Percentiles rank a stretch among this genome's conserved stretches.
Evolutionary conservation across 106 monocot species (phyloP).

Genomic region (Xerophyta viscosa): DNA sequence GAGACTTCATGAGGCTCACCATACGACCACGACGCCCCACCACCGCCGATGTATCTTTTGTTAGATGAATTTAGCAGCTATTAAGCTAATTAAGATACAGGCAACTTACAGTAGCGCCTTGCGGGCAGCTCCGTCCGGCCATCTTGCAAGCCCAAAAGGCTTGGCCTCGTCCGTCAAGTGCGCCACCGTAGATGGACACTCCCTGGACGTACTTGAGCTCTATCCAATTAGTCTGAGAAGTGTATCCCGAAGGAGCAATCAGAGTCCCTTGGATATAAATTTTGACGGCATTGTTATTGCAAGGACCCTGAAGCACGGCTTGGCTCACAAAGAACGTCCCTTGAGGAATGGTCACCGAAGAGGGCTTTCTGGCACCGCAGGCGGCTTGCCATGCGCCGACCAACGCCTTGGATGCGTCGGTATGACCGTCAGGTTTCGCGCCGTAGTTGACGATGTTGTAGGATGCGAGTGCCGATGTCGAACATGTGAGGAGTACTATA

Average conservation of each 20-base stretch:
- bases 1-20: too few relatives aligned
- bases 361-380: constrained; percentile 9
- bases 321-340: constrained; percentile 34
- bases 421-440: constrained; percentile 22
- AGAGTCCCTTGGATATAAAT: constrained; percentile 24
- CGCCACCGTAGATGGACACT: constrained; percentile 13
- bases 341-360: constrained; percentile 21
- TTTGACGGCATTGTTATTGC: constrained; percentile 15
- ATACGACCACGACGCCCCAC: too few relatives aligned
- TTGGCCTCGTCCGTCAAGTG: constrained; percentile 21
- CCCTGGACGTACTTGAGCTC: constrained; percentile 29
- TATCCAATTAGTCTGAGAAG: constrained; percentile 6
- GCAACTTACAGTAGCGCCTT: constrained; percentile 13
- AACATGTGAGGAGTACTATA: not conserved
- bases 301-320: constrained; percentile 31
- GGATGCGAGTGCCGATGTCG: constrained; percentile 1
- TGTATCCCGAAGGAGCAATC: constrained; percentile 17
- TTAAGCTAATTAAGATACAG: too few relatives aligned
- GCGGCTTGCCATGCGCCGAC: constrained; percentile 30
- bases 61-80: too few relatives aligned
- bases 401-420: constrained; percentile 23
- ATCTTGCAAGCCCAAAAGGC: constrained; percentile 21
- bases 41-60: too few relatives aligned
- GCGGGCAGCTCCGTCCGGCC: constrained; percentile 9
- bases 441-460: constrained; percentile 29